phyloP scores from a whole-genome alignment of 2,329 filamentous ascomycete species.

The Xylariaceae sp. region DNA sequence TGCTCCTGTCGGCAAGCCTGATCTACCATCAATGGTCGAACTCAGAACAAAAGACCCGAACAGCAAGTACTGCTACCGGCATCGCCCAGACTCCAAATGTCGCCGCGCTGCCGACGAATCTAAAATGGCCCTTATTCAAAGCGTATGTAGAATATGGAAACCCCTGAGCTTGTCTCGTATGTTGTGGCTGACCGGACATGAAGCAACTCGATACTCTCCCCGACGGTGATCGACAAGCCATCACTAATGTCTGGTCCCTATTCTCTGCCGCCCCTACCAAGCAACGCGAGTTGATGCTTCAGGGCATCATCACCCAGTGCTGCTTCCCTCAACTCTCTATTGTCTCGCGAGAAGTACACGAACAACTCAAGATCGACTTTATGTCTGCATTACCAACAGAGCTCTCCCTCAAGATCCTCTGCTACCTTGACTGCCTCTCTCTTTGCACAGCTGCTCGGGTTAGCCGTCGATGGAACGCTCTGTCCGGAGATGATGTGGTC shows the following conservation, averaged over 20 bases:
- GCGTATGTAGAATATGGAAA: slow-evolving; percentile 48
- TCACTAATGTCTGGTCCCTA: slow-evolving; percentile 95
- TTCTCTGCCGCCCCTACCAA: slow-evolving; percentile 94
- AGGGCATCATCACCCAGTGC: slow-evolving; percentile 92
- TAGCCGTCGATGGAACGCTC: slow-evolving; percentile 76
- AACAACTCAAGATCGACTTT: slow-evolving; percentile 97
- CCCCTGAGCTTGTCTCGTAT: background rate
- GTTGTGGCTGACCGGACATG: too few relatives aligned
- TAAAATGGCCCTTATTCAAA: slow-evolving; percentile 92
- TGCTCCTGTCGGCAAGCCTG: slow-evolving; percentile 66
- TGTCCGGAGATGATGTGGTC: slow-evolving; percentile 96
- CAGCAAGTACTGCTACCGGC: slow-evolving; percentile 93
- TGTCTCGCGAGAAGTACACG: slow-evolving; percentile 83
- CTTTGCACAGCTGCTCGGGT: slow-evolving; percentile 96
- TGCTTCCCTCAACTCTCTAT: slow-evolving; percentile 96
- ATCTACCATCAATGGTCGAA: slow-evolving; percentile 37
- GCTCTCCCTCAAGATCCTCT: slow-evolving; percentile 88
- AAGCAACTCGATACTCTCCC: slow-evolving; percentile 80
- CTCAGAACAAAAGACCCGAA: slow-evolving; percentile 56
- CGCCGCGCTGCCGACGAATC: slow-evolving; percentile 87
- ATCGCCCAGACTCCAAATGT: slow-evolving; percentile 91
- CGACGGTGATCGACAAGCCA: slow-evolving; percentile 84
- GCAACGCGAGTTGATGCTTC: slow-evolving; percentile 92
- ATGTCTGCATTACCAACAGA: slow-evolving; percentile 83
- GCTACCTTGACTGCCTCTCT: slow-evolving; percentile 87